Base-by-base conservation (phyloP, 805 yeast species). In the Zygosaccharomyces rouxii region DNA sequence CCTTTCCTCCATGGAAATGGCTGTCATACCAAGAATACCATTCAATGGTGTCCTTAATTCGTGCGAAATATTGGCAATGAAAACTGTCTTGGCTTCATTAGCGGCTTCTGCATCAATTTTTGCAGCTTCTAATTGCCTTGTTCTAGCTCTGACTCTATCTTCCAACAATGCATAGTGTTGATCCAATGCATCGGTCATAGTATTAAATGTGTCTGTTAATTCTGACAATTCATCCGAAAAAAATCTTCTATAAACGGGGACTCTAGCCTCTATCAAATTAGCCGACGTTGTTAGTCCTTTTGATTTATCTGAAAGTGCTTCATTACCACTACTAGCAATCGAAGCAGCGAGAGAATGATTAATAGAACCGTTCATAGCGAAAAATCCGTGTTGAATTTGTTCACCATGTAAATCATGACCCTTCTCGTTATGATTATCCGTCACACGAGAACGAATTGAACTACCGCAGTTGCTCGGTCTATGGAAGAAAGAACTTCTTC, bases 1-100 rank as follows among this genome's bases (percentile, higher is more conserved):
- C 25, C 73, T 74, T 63, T 94, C 98, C 18, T 86, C 94, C 86
- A 89, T 81, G 5, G 96, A 90, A 48, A 92, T 85, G 2, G 95
- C 86, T 0, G 97, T 87, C 90, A 92, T 87, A 54, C 98, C 98
- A 47, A 94, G 71, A 37, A 94, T 94, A 63, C 99, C 99, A 66
- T 94, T 94, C 53, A 94, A 72, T 1, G 99, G 99, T 0, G 98
- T 94, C 57, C 98, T 79, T 61, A 94, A 74, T 70, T 94, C 99
- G 66, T 89, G 97, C 0, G 96, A 87, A 14, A 89, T 89, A 56
- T 90, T 87, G 2, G 97, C 96, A 59, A 89, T 84, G 63, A 89
- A 89, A 5, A 88, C 89, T 5, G 98, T 90, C 62, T 94, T 94
- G 2, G 98, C 96, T 57, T 94, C 97, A 66, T 92, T 92, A 0